Evolutionary conservation across 495 filamentous ascomycete species (phyloP).

Genomic region (Penicillium goetzii): DNA sequence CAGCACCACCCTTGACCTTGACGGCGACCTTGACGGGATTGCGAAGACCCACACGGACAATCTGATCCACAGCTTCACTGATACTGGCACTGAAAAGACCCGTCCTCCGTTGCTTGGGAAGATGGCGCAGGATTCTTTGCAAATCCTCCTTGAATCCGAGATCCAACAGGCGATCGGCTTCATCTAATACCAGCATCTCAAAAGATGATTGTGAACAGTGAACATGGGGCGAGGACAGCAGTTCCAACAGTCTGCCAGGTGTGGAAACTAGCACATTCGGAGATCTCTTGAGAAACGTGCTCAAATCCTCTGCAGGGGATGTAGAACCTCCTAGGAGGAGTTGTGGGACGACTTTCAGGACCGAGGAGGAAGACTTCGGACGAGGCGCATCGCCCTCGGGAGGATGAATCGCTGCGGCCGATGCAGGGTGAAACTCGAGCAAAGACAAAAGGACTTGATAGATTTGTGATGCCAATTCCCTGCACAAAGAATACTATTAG

Average conservation of each 20-base stretch:
- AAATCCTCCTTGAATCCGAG: constrained; percentile 93
- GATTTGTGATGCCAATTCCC: constrained; percentile 91
- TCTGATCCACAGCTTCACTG: constrained; percentile 86
- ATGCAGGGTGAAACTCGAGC: constrained; percentile 79
- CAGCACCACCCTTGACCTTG: constrained; percentile 78
- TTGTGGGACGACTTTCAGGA: constrained; percentile 73
- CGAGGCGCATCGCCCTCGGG: constrained; percentile 58
- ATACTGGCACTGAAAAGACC: constrained; percentile 93
- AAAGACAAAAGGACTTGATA: constrained; percentile 77
- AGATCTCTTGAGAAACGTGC: constrained; percentile 72
- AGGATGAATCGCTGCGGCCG: constrained; percentile 63
- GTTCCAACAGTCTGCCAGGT: constrained; percentile 84
- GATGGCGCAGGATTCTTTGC: constrained; percentile 76
- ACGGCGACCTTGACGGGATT: constrained; percentile 94
- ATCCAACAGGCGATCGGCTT: constrained; percentile 90
- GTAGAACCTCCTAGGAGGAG: constrained; percentile 86
- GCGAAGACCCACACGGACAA: constrained; percentile 87
- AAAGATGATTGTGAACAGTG: constrained; percentile 87
- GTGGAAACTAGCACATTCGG: constrained; percentile 89
- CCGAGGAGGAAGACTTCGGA: constrained; percentile 51
- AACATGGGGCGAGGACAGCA: constrained; percentile 88
- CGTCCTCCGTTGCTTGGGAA: constrained; percentile 92
- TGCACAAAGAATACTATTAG: constrained; percentile 29
- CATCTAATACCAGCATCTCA: constrained; percentile 88
- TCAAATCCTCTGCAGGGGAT: constrained; percentile 82